A percentile compares a stretch with the other conserved stretches of the same genome.
phyloP scores from a whole-genome alignment of 2,329 filamentous ascomycete genomes.

The Gaeumannomyces tritici region DNA sequence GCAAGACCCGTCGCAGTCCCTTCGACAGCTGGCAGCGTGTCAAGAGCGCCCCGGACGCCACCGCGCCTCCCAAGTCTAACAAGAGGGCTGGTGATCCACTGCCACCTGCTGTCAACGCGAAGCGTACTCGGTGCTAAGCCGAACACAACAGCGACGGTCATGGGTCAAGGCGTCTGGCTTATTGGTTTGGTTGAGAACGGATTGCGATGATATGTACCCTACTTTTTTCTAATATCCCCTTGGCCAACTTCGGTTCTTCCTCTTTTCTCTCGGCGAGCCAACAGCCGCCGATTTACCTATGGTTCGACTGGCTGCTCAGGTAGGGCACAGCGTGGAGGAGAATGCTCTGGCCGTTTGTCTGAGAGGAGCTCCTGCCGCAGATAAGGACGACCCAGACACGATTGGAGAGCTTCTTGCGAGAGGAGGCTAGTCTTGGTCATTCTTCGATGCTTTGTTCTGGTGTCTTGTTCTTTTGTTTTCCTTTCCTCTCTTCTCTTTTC shows the following conservation, averaged over 20 bases:
- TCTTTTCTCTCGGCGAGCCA: neutral
- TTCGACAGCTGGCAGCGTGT: slow-evolving; percentile 62
- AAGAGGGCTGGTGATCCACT: slow-evolving; percentile 1
- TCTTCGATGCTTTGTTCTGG: neutral
- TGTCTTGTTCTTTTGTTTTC: neutral
- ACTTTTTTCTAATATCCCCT: neutral
- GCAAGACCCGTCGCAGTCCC: slow-evolving; percentile 33
- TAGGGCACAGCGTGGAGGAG: slow-evolving; percentile 6
- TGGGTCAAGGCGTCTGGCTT: neutral
- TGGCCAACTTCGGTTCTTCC: neutral
- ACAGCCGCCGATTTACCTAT: neutral
- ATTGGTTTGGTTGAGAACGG: neutral
- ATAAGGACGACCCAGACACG: neutral
- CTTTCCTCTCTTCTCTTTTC: neutral
- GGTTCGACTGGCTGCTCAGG: neutral
- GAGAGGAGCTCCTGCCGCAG: neutral
- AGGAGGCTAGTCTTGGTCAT: neutral
- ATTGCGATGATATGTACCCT: neutral
- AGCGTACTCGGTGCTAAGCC: neutral
- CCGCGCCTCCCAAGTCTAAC: neutral
- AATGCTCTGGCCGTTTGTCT: no score
- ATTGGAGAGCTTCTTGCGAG: neutral
- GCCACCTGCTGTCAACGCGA: neutral
- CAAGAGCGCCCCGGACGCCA: slow-evolving; percentile 36
- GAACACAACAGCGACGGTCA: neutral